Percentiles rank a stretch among this genome's conserved stretches.
Evolutionary conservation across 768 basidiomycete species (phyloP).

Genomic region (Crepidotus variabilis): DNA sequence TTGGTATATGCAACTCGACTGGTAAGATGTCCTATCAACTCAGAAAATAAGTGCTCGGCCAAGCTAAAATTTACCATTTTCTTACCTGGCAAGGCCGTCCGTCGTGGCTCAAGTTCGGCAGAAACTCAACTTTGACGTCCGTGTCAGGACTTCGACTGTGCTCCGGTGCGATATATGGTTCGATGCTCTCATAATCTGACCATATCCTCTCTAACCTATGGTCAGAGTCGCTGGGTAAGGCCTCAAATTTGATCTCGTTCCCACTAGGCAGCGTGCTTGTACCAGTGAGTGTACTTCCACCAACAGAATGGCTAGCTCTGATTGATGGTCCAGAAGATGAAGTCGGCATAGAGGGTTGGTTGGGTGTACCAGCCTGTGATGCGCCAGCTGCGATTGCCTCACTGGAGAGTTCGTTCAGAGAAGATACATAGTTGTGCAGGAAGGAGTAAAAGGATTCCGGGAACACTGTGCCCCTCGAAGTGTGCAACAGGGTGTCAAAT

Average conservation of each 20-base stretch:
- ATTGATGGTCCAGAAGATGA: too few species aligned
- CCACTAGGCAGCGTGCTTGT: slow-evolving; percentile 22
- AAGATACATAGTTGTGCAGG: slow-evolving; percentile 83
- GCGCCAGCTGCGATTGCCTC: too few species aligned
- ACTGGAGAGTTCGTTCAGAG: slow-evolving; percentile 63
- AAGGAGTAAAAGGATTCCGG: slow-evolving; percentile 95
- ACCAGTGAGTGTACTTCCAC: slow-evolving; percentile 23
- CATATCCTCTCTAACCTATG: slow-evolving; percentile 79
- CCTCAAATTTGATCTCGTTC: slow-evolving; percentile 24
- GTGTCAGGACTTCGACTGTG: background rate
- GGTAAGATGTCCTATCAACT: slow-evolving; percentile 66
- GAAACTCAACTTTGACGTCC: slow-evolving; percentile 46
- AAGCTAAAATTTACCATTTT: background rate
- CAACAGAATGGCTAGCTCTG: background rate
- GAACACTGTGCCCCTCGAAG: slow-evolving; percentile 74
- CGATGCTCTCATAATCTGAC: slow-evolving; percentile 82
- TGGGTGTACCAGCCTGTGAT: too few species aligned
- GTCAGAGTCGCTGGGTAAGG: slow-evolving; percentile 80
- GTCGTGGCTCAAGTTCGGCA: slow-evolving; percentile 29
- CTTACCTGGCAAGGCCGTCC: slow-evolving; percentile 61
- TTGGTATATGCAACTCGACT: slow-evolving; percentile 71
- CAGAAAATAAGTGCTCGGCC: background rate
- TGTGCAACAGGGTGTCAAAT: slow-evolving; percentile 76
- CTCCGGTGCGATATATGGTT: slow-evolving; percentile 61
- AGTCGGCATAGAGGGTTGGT: too few species aligned